phyloP scores from a whole-genome alignment of 768 basidiomycete genomes.

The Lactarius hatsudake region DNA sequence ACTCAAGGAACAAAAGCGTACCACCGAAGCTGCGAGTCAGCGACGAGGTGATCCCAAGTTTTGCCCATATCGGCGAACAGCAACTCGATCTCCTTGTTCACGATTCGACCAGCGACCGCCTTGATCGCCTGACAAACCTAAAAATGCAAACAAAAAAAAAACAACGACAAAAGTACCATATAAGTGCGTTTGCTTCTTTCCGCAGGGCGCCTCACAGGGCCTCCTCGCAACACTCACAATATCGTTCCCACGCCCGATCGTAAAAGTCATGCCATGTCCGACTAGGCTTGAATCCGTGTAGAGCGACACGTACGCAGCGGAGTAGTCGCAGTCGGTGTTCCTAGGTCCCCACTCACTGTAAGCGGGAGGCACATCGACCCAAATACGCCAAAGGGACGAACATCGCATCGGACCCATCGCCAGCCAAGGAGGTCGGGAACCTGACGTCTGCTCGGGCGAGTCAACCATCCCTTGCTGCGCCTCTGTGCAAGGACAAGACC shows the following conservation, averaged over 20 bases:
- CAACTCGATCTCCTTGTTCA: conserved; percentile 77
- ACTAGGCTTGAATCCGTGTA: conserved; percentile 67
- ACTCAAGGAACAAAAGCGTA: conserved; percentile 35
- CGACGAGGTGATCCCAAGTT: conserved; percentile 82
- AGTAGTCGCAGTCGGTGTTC: conserved; percentile 97
- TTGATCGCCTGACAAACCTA: conserved; percentile 82
- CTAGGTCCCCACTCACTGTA: conserved; percentile 37
- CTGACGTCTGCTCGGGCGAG: conserved; percentile 64
- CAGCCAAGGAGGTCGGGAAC: conserved; percentile 87
- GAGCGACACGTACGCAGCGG: conserved; percentile 85
- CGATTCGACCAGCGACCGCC: conserved; percentile 73
- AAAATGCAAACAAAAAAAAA: too few species aligned
- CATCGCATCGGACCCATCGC: conserved; percentile 95
- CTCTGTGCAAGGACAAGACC: conserved; percentile 19
- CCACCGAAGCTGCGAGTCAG: conserved; percentile 92
- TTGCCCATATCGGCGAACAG: conserved; percentile 90
- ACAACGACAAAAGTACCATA: background rate
- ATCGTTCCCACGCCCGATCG: conserved; percentile 92
- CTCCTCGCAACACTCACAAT: conserved; percentile 48
- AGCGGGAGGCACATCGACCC: background rate
- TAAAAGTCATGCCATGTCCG: conserved; percentile 95
- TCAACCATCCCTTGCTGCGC: background rate
- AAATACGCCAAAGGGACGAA: conserved; percentile 34
- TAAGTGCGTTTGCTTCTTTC: background rate
- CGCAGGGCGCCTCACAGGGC: background rate